Evolutionary conservation across 371 early-diverging fungal species (phyloP), one percentile per base, ranked within the genome.

Genomic region (Blakeslea trispora): DNA sequence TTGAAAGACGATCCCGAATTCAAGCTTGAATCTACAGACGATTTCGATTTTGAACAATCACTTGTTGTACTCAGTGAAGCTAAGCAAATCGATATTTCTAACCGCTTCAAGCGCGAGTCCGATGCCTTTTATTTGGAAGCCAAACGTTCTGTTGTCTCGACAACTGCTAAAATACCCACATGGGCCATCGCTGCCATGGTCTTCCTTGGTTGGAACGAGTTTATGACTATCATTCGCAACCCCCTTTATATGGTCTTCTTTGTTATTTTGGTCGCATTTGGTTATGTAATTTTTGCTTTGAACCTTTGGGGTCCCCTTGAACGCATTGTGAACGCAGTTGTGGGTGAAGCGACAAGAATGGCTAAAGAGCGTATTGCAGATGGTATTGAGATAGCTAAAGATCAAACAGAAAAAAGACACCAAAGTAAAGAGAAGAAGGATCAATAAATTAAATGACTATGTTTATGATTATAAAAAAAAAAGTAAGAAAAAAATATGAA

Each of bases 91-190:
- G 91, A 89, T 42, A 71, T 96, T 56, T 79, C 82, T n/a, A 87
- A 84, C 43, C 75, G 91, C 48, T 95, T 96, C 79, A 86, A 86
- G 64, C 83, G 91, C 28, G 96, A 96, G 59, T 90, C 92, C 0
- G 96, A 97, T 71, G 87, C 87, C 0, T 81, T 93, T 61, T 97
- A 91, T 55, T 70, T 96, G 56, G 98, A 98, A 66, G 98, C 97
- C 1, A 98, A 98, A 74, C 90, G 98, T 18, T 90, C 95, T 0
- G 88, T 93, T 53, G 95, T 98, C 1, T 69, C 90, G 0, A 92
- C 92, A 0, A 90, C 90, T 31, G 90, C 89, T 52, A 88, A 88
- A 52, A 82, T 97, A 35, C 98, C 98, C 9, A 71, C 76, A 32
- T 98, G 96, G 96, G 85, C 93, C 48, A 72, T 94, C 19, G 81